Evolutionary conservation across 2,329 filamentous ascomycete species (phyloP), one percentile per base, ranked within the genome.

Genomic region (Huntiella decipiens): DNA sequence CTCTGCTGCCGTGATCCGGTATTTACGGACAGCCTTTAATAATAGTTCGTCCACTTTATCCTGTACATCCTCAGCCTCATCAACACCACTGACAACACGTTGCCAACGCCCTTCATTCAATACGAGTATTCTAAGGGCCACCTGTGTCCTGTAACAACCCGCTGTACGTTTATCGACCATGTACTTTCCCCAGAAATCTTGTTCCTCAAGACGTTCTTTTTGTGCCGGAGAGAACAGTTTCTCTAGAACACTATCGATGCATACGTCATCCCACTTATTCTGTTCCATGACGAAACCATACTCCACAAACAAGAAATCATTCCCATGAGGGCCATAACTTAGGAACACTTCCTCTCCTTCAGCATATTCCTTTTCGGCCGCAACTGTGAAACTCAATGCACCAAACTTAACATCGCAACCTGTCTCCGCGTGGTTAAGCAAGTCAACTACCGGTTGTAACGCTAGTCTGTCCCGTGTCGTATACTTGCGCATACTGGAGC

Each of bases 291-390:
- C 56, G 52, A 73, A 73, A 4, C 70, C 70, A 52, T 73, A 87
- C 59, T 85, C 80, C 0, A 73, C 69, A 2, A 86, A 66, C 13
- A 86, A 60, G 52, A 82, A 80, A 55, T 86, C 81, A 51, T 83
- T 82, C 22, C 69, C 69, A 56, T 86, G 81, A 1, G 67, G 58
- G 3, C 82, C 82, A 54, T 87, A 87, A 22, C 70, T 74, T 19
- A 82, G 73, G 50, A 70, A 73, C 1, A 87, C 62, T 60, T 86
- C 81, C 15, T 80, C 72, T 6, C 74, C 76, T 2, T 58, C 54
- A 1, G 56, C 57, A 54, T 79, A 77, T 0, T 62, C 55, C 2
- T 62, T 58, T 40, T 66, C 61, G 2, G 74, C 67, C 13, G 60
- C 66, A 40, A 82, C 65, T 17, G 63, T 66, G 60, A 75, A 82